A percentile compares a stretch with the other conserved stretches of the same genome.
These are phyloP conservation scores for Leishmania guyanensis DNA, from an alignment of 208 protist species.

Conservation along the genomic window DNA sequence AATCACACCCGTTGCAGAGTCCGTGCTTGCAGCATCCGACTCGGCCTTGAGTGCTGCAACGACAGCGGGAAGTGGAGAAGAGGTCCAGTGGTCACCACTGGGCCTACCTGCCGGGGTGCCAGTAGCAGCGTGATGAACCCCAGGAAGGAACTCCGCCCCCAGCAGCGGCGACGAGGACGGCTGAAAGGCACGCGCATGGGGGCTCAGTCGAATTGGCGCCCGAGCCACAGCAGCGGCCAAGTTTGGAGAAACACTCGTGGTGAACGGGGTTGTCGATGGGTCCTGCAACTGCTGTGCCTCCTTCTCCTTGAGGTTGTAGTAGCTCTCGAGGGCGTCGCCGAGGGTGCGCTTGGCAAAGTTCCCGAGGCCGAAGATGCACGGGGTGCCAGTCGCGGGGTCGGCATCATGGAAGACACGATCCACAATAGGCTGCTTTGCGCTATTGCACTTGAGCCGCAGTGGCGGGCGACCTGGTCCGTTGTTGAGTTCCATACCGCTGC, in stretches of 20 bases:
- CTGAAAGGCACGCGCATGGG: slow-evolving; percentile 31
- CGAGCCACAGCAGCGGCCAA: background rate
- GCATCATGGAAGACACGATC: slow-evolving; percentile 79
- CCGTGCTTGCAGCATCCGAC: slow-evolving; percentile 8
- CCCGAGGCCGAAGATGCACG: slow-evolving; percentile 65
- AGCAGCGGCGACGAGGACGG: slow-evolving; percentile 16
- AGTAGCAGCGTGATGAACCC: slow-evolving; percentile 11
- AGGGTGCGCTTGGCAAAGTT: slow-evolving; percentile 65
- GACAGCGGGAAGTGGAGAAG: background rate
- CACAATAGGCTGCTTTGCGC: slow-evolving; percentile 67
- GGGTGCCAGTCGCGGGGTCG: slow-evolving; percentile 29
- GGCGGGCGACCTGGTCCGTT: slow-evolving; percentile 51
- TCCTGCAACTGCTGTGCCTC: slow-evolving; percentile 36
- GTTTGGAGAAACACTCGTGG: background rate
- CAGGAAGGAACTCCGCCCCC: slow-evolving; percentile 6
- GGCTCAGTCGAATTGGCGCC: slow-evolving; percentile 25
- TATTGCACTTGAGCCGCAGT: slow-evolving; percentile 63
- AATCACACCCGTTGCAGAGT: background rate
- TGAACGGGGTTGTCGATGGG: background rate
- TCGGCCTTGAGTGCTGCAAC: background rate
- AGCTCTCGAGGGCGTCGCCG: slow-evolving; percentile 70
- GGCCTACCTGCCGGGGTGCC: background rate
- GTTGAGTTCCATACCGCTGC: slow-evolving; percentile 53
- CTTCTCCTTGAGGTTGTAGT: slow-evolving; percentile 74
- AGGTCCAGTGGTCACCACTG: slow-evolving; percentile 1